phyloP scores from a whole-genome alignment of 768 basidiomycete species.

The Pisolithus albus region DNA sequence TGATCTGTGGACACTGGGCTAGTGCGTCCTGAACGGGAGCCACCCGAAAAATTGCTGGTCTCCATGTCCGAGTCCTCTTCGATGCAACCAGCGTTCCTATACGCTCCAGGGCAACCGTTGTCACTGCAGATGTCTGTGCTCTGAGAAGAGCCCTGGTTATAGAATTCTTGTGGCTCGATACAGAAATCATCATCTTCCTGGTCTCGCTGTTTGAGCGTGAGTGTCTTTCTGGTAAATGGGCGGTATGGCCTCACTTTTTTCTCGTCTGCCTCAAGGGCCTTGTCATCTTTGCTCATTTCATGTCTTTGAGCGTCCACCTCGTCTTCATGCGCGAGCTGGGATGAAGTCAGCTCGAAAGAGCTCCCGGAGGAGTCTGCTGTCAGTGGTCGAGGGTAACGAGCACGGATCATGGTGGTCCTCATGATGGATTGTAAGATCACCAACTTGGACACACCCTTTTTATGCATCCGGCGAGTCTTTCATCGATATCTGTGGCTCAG shows the following conservation, averaged over 20 bases:
- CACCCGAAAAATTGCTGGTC: neutral
- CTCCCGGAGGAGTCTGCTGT: constrained; percentile 8
- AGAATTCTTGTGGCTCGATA: constrained; percentile 5
- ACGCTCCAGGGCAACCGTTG: neutral
- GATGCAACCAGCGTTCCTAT: neutral
- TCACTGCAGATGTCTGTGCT: neutral
- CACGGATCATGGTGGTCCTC: neutral
- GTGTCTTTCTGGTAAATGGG: neutral
- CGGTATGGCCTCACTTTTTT: neutral
- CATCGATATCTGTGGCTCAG: neutral
- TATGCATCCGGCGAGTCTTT: neutral
- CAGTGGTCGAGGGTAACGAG: constrained; percentile 7
- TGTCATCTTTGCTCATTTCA: constrained; percentile 4
- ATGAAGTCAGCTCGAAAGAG: constrained; percentile 2
- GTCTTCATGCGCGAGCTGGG: constrained; percentile 9
- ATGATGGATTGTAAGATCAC: neutral
- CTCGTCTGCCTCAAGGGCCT: constrained; percentile 3
- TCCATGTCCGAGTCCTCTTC: neutral
- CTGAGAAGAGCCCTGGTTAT: constrained; percentile 6
- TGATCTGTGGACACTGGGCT: neutral
- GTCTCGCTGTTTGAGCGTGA: constrained; percentile 1
- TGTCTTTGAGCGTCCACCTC: constrained; percentile 1
- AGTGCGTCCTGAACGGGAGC: constrained; percentile 1
- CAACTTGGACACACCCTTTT: neutral
- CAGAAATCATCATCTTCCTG: constrained; percentile 6